These are phyloP conservation scores for Phytophthora chlamydospora DNA, from an alignment of 352 stramenopile genomes.

Conservation along the genomic window DNA sequence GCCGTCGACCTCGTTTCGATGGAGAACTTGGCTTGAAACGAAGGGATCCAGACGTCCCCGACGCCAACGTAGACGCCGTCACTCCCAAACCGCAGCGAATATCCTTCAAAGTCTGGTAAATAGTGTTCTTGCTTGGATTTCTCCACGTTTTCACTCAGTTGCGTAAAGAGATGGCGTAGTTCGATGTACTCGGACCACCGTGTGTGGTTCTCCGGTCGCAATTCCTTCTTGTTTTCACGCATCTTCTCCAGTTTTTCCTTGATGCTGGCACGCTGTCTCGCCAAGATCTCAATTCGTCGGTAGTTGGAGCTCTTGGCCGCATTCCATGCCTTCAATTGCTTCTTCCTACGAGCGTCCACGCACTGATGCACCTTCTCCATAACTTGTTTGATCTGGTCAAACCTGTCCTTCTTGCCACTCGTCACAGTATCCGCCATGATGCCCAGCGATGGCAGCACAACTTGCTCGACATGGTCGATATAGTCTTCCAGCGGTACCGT, in stretches of 20 bases:
- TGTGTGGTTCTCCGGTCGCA: slow-evolving; percentile 53
- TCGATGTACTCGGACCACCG: slow-evolving; percentile 78
- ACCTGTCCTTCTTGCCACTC: slow-evolving; percentile 24
- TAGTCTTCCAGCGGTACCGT: slow-evolving; percentile 52
- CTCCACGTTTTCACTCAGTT: slow-evolving; percentile 67
- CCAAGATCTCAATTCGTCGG: slow-evolving; percentile 74
- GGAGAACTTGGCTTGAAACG: slow-evolving; percentile 74
- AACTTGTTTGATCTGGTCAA: slow-evolving; percentile 54
- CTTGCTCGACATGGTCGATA: slow-evolving; percentile 57
- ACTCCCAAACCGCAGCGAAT: slow-evolving; percentile 67
- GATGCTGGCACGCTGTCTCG: slow-evolving; percentile 62
- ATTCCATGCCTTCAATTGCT: slow-evolving; percentile 57
- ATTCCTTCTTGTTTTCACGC: slow-evolving; percentile 40
- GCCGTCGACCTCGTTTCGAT: slow-evolving; percentile 65
- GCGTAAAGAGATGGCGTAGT: slow-evolving; percentile 61
- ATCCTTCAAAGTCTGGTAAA: slow-evolving; percentile 64
- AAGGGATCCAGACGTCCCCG: slow-evolving; percentile 75
- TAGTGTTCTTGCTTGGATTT: slow-evolving; percentile 74
- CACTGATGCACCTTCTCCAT: slow-evolving; percentile 60
- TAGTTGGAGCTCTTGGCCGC: slow-evolving; percentile 59
- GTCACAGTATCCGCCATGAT: slow-evolving; percentile 3
- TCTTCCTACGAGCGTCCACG: slow-evolving; percentile 51
- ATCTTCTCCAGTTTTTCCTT: slow-evolving; percentile 69
- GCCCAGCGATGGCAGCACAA: slow-evolving; percentile 35
- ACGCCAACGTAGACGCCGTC: slow-evolving; percentile 77